phyloP scores from a whole-genome alignment of 495 filamentous ascomycete genomes.

The Hyaloscypha bicolor region DNA sequence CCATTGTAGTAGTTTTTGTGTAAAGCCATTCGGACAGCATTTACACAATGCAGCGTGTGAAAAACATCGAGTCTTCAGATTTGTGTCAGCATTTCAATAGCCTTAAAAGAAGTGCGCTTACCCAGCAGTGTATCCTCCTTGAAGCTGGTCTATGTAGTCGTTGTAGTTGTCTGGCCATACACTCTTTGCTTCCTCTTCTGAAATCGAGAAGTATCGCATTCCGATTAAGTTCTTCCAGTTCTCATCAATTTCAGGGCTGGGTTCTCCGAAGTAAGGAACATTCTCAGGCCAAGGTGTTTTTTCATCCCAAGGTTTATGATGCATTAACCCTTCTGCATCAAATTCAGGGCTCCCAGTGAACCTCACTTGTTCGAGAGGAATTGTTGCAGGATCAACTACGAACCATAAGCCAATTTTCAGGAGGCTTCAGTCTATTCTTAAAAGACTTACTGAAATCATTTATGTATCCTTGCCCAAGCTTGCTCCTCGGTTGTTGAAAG shows the following conservation, averaged over 20 bases:
- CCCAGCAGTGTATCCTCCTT: constrained; percentile 21
- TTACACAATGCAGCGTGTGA: constrained; percentile 19
- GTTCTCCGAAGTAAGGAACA: constrained; percentile 15
- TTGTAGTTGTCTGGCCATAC: constrained; percentile 16
- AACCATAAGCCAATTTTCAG: background rate
- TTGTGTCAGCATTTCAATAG: background rate
- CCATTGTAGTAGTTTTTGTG: constrained; percentile 15
- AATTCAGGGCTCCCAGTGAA: constrained; percentile 16
- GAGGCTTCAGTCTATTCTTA: background rate
- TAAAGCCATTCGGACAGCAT: constrained; percentile 8
- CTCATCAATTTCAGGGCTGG: constrained; percentile 17
- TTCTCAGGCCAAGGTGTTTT: constrained; percentile 13
- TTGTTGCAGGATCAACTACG: constrained; percentile 16
- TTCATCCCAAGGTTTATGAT: constrained; percentile 9
- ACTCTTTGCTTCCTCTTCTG: constrained; percentile 22
- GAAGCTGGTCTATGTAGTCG: constrained; percentile 16
- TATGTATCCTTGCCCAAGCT: background rate
- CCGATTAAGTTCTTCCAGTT: constrained; percentile 21
- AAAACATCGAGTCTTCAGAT: constrained; percentile 15
- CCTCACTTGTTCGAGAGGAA: constrained; percentile 16
- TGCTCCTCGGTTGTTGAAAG: background rate
- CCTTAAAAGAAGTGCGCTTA: background rate
- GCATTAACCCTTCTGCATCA: constrained; percentile 2
- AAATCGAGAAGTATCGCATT: constrained; percentile 24
- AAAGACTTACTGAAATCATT: constrained; percentile 15